Base-by-base conservation (phyloP, 2,329 filamentous ascomycete genomes). In the Pestalotiopsis sp. region DNA sequence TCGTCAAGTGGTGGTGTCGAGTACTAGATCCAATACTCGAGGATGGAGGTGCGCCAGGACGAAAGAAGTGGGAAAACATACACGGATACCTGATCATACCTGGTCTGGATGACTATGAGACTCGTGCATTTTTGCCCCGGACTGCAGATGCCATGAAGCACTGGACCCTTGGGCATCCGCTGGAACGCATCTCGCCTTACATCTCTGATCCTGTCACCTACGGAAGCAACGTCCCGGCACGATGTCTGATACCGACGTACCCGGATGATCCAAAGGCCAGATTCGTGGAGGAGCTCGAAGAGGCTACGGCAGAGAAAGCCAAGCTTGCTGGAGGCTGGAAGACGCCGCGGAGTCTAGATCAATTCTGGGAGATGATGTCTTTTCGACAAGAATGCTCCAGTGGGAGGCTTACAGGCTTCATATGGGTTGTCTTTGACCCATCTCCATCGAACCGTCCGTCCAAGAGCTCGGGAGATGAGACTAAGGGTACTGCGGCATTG, bases 301-400 rank as follows among this genome's bases (percentile, higher is more conserved):
- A 95, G 39, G 85, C 88, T 1, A 88, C 88, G 38, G 83, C 86
- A 1, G 81, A 81, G 4, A 81, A 81, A 66, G 81, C 86, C 71
- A 86, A 88, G 71, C 85, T 83, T 30, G 81, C 82, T 3, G 92
- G 92, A 0, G 85, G 88, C 67, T 99, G 96, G 96, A 92, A 90
- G 76, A 94, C 92, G 68, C 90, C 98, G 26, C 91, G 87, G 76
- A 92, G 89, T 0, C 82, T 99, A 55, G 92, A 94, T n/a, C 90
- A 94, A 72, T 99, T 99, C 75, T 99, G 96, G 96, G 96, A 99
- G 70, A 92, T 97, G 86, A 98, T 99, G 95, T 91, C 94, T 0
- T 98, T 93, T 76, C 86, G 96, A 67, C 96, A 98, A 77, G 96
- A 99, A 76, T 99, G 96, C 76, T 97, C 94, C 0, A 93, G 94